Conservation (phyloP, 164 flowering plant genomes). For the Paratinospora sagittata region DNA sequence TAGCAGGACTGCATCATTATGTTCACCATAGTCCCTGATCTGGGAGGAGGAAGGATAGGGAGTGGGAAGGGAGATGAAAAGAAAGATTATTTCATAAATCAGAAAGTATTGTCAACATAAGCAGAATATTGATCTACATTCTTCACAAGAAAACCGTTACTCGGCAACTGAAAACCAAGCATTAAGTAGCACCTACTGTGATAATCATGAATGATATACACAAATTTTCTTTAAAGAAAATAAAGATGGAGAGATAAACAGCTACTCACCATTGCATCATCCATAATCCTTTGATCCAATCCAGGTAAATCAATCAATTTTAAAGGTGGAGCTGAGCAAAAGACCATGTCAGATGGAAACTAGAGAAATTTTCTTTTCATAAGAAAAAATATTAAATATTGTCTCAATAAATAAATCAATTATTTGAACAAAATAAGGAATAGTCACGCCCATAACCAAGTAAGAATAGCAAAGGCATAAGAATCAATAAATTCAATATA, state of each 20-base stretch:
- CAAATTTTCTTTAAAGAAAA: not conserved
- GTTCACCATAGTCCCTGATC: slow-evolving; percentile 73
- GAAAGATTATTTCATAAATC: slow-evolving; percentile 3
- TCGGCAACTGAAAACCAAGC: not conserved
- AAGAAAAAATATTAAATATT: too few species aligned
- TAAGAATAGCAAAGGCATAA: too few species aligned
- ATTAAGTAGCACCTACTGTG: not conserved
- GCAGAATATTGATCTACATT: not conserved
- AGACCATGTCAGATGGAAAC: slow-evolving; percentile 8
- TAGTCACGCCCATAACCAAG: too few species aligned
- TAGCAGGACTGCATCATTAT: slow-evolving; percentile 82
- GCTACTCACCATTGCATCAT: slow-evolving; percentile 75
- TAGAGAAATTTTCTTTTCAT: not conserved
- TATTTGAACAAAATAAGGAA: too few species aligned
- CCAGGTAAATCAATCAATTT: slow-evolving; percentile 96
- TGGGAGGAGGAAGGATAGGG: slow-evolving; percentile 18
- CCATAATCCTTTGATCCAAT: slow-evolving; percentile 82
- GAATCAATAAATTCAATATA: too few species aligned
- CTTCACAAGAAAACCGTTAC: not conserved
- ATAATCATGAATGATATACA: too few species aligned
- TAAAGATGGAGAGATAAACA: slow-evolving; percentile 4
- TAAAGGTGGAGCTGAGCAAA: slow-evolving; percentile 80
- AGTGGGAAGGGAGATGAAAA: not conserved
- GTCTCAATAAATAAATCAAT: too few species aligned
- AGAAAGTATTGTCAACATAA: not conserved